These are phyloP conservation scores for Gaeumannomyces tritici DNA, from an alignment of 2,329 filamentous ascomycete species.

Conservation along the genomic window DNA sequence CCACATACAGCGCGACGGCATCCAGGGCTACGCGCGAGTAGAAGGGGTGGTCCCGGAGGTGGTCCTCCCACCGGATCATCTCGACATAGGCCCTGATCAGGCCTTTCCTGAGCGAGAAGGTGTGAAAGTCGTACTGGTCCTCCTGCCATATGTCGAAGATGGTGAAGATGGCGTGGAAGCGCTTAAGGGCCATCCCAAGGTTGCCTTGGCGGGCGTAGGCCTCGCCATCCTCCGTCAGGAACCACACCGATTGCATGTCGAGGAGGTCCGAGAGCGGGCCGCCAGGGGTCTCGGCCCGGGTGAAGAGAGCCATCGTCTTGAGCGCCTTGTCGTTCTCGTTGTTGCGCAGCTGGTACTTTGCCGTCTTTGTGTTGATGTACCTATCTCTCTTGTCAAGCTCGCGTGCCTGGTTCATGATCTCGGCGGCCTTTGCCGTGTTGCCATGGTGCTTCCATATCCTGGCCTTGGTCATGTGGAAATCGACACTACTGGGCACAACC, in stretches of 20 bases:
- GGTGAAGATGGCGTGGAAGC: conserved; percentile 78
- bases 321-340: conserved; percentile 81
- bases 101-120: conserved; percentile 92
- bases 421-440: conserved; percentile 67
- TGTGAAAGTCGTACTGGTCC: conserved; percentile 98
- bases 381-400: conserved; percentile 81
- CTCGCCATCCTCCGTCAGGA: conserved; percentile 87
- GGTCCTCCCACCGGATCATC: conserved; percentile 95
- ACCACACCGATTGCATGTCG: conserved; percentile 99
- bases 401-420: conserved; percentile 81
- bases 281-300: conserved; percentile 77
- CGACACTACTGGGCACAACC: conserved; percentile 69
- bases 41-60: conserved; percentile 84
- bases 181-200: conserved; percentile 77
- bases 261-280: conserved; percentile 84
- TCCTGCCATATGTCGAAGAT: conserved; percentile 98
- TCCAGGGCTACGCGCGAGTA: conserved; percentile 76
- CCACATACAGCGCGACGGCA: conserved; percentile 71
- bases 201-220: conserved; percentile 77
- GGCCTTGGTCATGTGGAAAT: conserved; percentile 92
- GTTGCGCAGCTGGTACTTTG: conserved; percentile 92
- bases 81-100: conserved; percentile 92
- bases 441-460: conserved; percentile 89
- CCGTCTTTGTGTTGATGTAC: conserved; percentile 97
- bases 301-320: conserved; percentile 88